These are phyloP conservation scores for Malbranchea zuffiana DNA, from an alignment of 2,329 filamentous ascomycete genomes.

Conservation along the genomic window DNA sequence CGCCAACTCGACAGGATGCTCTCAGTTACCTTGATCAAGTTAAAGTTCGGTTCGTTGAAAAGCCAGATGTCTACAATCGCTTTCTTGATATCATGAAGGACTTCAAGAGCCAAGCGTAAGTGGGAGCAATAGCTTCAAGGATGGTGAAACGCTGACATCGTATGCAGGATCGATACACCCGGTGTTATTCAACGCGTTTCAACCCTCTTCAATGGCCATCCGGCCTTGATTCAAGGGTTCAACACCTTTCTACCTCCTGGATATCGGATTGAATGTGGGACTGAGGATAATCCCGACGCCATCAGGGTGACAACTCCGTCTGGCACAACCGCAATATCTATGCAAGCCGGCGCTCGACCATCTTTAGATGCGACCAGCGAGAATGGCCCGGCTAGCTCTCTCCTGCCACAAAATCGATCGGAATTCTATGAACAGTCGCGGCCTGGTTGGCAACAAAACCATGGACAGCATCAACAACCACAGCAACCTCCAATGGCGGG, in stretches of 20 bases:
- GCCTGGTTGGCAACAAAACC: conserved; percentile 26
- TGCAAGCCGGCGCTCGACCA: conserved; percentile 42
- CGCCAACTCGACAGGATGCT: conserved; percentile 54
- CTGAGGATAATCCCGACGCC: conserved; percentile 85
- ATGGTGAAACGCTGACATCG: conserved; percentile 16
- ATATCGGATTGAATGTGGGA: conserved; percentile 92
- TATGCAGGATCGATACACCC: conserved; percentile 71
- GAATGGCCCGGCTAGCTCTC: conserved; percentile 23
- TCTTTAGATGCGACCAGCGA: conserved; percentile 25
- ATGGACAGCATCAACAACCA: conserved; percentile 13
- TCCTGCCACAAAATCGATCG: conserved; percentile 24
- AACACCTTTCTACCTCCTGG: conserved; percentile 95
- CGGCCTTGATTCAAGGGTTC: conserved; percentile 91
- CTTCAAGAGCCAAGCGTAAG: conserved; percentile 92
- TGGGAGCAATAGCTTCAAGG: too few relatives aligned
- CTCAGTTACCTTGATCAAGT: conserved; percentile 96
- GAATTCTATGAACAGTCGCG: conserved; percentile 34
- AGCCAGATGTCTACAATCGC: conserved; percentile 92
- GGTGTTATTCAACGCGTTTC: conserved; percentile 96
- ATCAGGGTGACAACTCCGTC: conserved; percentile 95
- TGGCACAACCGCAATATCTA: conserved; percentile 89
- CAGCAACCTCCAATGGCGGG: conserved; percentile 13
- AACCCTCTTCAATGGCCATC: conserved; percentile 88
- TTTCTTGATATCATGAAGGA: conserved; percentile 99
- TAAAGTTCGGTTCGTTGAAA: conserved; percentile 93